Evolutionary conservation across 2,329 filamentous ascomycete species (phyloP), one percentile per base, ranked within the genome.

Genomic region (Fusarium oligoseptatum): DNA sequence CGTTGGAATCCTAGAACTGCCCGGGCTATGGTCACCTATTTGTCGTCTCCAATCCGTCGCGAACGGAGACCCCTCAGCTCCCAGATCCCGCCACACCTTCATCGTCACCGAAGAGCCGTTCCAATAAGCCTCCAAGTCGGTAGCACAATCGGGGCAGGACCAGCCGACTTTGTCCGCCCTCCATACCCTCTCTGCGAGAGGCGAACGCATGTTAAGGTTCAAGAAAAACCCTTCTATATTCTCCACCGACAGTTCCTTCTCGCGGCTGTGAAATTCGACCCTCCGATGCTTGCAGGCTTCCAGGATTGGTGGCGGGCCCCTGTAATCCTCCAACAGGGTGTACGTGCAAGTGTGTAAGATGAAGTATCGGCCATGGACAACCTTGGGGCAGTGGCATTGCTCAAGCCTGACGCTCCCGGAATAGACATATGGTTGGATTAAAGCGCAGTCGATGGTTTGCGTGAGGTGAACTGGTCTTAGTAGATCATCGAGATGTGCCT

Each of bases 81-180:
- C 67, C 5, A 69, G 39, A 39, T 66, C 56, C 12, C 66, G 43
- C 67, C 67, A 69, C 1, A 56, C 22, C 17, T 11, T 24, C 14
- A 66, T 15, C 10, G 11, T 56, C 11, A 60, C 48, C 6, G 17
- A 15, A 3, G 60, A 37, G 1, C 20, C 11, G 8, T 22, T 41
- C n/a, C 10, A 39, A n/a, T 11, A 15, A 0, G 48, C 20, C 12
- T 39, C 36, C 4, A 67, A 63, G 10, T 67, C 58, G 20, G 64
- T 67, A 1, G 27, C 29, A 7, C 64, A 67, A 1, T 24, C n/a
- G 1, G 45, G 15, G n/a, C 64, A 63, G 8, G 17, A 39, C 4
- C 43, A 45, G 8, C 12, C 12, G 2, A 52, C 34, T 10, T 56
- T 48, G 15, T 9, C 14, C 6, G 22, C 45, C 22, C 14, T 27